These are phyloP conservation scores for Clitoria ternatea DNA, from an alignment of 306 rosid species.

Conservation along the genomic window DNA sequence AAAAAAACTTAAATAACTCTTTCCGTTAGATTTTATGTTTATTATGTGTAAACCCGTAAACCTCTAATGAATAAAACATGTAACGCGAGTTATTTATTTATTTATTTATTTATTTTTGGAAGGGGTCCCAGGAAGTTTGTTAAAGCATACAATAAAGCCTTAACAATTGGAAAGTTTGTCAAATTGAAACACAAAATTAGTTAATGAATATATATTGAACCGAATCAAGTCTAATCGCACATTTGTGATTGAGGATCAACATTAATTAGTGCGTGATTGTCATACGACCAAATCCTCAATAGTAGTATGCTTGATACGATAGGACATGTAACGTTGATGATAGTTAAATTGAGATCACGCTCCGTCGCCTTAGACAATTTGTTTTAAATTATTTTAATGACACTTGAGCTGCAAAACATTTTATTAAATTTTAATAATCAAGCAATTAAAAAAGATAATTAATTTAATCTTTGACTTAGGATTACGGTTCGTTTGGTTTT, in stretches of 20 bases:
- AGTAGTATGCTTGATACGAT: neutral
- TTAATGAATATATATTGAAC: neutral
- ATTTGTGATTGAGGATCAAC: constrained; percentile 19
- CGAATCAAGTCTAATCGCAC: neutral
- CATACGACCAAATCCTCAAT: neutral
- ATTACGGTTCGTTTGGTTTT: no score
- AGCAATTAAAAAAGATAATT: no score
- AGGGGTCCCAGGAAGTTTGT: neutral
- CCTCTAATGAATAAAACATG: neutral
- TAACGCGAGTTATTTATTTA: neutral
- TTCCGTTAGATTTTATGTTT: no score
- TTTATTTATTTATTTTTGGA: no score
- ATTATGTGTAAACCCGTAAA: no score
- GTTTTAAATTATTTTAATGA: no score
- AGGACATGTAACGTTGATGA: neutral
- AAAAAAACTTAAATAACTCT: no score
- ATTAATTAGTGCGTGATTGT: neutral
- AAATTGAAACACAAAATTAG: neutral
- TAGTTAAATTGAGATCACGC: no score
- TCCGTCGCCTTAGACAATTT: no score
- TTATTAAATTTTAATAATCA: no score
- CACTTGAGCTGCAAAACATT: no score
- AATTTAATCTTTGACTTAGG: no score
- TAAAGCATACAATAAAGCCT: neutral
- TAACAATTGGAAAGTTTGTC: neutral